Evolutionary conservation across 2,329 filamentous ascomycete species (phyloP), one percentile per base, ranked within the genome.

Genomic region (Sporothrix pallida): DNA sequence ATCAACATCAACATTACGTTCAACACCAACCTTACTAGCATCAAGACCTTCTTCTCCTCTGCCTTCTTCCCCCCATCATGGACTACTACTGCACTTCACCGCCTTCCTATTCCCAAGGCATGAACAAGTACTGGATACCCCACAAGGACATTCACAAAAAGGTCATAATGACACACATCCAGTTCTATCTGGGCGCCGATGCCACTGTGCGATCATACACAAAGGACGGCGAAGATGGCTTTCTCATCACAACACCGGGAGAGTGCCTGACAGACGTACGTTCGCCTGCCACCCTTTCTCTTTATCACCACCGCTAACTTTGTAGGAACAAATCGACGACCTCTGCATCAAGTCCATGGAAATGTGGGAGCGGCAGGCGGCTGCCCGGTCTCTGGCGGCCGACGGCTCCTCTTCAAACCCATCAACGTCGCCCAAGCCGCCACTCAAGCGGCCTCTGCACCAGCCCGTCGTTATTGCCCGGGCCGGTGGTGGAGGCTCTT

Each of bases 111-210:
- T 81, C 79, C n/a, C 76, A 77, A 69, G 76, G 79, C 71, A 84
- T 88, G 82, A 89, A 89, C 80, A 85, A 83, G 78, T 90, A 89
- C 80, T 90, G 87, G 87, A 89, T 90, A 74, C 87, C 87, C 15
- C 85, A 87, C 74, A 80, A 85, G 75, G 87, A 89, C 73, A 90
- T 90, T 78, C 86, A 88, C 80, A 89, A 87, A 77, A 89, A 86
- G 76, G 85, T 89, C 76, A 89, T 90, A 77, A 88, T 84, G 31
- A 83, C 87, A 75, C 86, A 89, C 75, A 84, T 90, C 72, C 87
- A 88, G 76, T 88, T 84, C 74, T 87, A 88, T 77, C 84, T 90
- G 54, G 88, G 88, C 5, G 87, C 87, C 1, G 84, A 88, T 77
- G 85, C 87, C 68, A 89, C 87, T 31, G 87, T 89, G 65, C 83